Base-by-base conservation (phyloP, 2,329 filamentous ascomycete species). In the Xylogone sp. region DNA sequence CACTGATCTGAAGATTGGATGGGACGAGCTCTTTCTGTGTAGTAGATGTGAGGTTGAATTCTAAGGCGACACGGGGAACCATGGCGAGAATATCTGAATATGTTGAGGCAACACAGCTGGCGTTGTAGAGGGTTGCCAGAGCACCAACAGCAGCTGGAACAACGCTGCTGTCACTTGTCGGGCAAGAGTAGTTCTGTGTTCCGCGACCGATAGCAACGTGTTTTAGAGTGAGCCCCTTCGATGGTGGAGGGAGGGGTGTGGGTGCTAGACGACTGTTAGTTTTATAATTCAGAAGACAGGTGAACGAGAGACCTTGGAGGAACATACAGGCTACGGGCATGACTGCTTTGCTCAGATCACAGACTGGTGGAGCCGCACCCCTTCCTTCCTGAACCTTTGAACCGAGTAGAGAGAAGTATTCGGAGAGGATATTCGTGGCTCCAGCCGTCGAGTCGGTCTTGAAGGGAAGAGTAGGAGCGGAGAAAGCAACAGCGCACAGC, bases 141-240 rank as follows among this genome's bases (percentile, higher is more conserved):
- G 93, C 93, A 56, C 93, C 93, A 46, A 76, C 69, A 18, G 84
- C 76, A 9, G 74, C 75, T 13, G 93, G 92, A 0, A 71, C 72
- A 0, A 82, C 79, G 3, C 79, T 79, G 1, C 80, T 66, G 60
- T 87, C 80, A 56, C 71, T 71, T 49, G 78, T 72, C 53, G 81
- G 75, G 76, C 93, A 97, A 48, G 90, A 95, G 76, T 97, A 97
- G 78, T 97, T 97, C 73, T 97, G 86, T 7, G 88, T 94, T 54
- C 93, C 93, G 43, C 90, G 86, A 62, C 93, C 93, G 56, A 97
- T 76, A 65, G 87, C 89, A 50, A 97, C 87, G 70, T 95, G 89
- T 65, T 82, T 79, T 47, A 95, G 76, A 3, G 66, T 73, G 24
- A 89, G 74, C 51, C 85, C 87, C 6, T 73, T 59, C 1, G 81